phyloP scores from a whole-genome alignment of 352 stramenopile genomes.

The Phytophthora ohioensis region DNA sequence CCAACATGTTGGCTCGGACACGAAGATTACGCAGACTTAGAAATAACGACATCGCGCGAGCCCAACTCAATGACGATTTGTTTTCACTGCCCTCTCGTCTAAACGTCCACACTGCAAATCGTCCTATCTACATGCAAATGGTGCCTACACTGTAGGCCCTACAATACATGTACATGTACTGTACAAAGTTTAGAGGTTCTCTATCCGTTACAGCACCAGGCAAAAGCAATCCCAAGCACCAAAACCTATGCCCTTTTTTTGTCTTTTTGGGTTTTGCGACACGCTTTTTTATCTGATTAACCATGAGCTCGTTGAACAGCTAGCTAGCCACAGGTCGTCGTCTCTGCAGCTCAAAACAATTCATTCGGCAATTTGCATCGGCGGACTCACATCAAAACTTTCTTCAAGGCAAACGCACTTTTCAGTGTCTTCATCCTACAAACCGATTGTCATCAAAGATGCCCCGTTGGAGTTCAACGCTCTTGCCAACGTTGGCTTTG shows the following conservation, averaged over 20 bases:
- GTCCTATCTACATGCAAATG: background rate
- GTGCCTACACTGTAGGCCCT: background rate
- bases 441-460: constrained; percentile 11
- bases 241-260: background rate
- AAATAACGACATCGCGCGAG: too few species aligned
- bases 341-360: background rate
- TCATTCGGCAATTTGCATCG: constrained; percentile 22
- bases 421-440: background rate
- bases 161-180: background rate
- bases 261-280: constrained; percentile 2
- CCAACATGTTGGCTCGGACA: too few species aligned
- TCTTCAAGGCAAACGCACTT: background rate
- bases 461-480: constrained; percentile 16
- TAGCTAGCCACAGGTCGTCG: background rate
- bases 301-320: constrained; percentile 3
- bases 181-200: background rate
- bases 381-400: constrained; percentile 10
- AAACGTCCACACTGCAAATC: background rate
- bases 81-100: background rate
- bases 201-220: too few species aligned
- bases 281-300: constrained; percentile 23
- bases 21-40: too few species aligned
- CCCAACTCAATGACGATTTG: too few species aligned
- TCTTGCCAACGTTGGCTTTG: constrained; percentile 16
- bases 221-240: constrained; percentile 2